Evolutionary conservation across 768 basidiomycete species (phyloP).

Genomic region (Amanita pseudoporphyria): DNA sequence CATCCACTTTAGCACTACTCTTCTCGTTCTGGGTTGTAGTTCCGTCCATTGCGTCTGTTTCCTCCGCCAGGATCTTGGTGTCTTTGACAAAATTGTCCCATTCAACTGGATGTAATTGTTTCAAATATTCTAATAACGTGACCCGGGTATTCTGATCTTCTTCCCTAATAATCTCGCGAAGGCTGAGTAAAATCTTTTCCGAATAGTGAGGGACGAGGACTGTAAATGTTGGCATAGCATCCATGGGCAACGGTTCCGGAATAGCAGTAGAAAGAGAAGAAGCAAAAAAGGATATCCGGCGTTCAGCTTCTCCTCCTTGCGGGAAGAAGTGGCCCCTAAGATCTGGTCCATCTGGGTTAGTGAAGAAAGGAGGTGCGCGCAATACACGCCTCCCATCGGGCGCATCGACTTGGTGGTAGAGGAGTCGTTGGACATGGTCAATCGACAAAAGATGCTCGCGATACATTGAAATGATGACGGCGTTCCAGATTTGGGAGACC

Average conservation of each 20-base stretch:
- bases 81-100: conserved; percentile 99
- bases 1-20: conserved; percentile 58
- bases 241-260: conserved; percentile 91
- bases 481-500: conserved; percentile 99
- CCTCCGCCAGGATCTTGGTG: conserved; percentile 96
- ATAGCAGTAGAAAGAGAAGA: conserved; percentile 94
- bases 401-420: conserved; percentile 94
- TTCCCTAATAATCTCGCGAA: conserved; percentile 97
- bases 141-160: conserved; percentile 96
- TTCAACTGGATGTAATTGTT: conserved; percentile 96
- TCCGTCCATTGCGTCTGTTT: conserved; percentile 54
- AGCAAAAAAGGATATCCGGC: conserved; percentile 97
- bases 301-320: conserved; percentile 86
- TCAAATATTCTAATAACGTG: conserved; percentile 94
- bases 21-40: conserved; percentile 65
- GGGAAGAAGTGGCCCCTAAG: conserved; percentile 88
- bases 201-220: conserved; percentile 98
- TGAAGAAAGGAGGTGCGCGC: conserved; percentile 97
- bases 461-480: conserved; percentile 99
- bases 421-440: conserved; percentile 93
- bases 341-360: conserved; percentile 69
- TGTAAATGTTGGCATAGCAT: conserved; percentile 99
- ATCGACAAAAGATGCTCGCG: conserved; percentile 96
- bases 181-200: conserved; percentile 93
- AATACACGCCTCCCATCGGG: conserved; percentile 85